These are phyloP conservation scores for Zea mays DNA, from an alignment of 176 grass and related monocot genomes.

Conservation along the genomic window DNA sequence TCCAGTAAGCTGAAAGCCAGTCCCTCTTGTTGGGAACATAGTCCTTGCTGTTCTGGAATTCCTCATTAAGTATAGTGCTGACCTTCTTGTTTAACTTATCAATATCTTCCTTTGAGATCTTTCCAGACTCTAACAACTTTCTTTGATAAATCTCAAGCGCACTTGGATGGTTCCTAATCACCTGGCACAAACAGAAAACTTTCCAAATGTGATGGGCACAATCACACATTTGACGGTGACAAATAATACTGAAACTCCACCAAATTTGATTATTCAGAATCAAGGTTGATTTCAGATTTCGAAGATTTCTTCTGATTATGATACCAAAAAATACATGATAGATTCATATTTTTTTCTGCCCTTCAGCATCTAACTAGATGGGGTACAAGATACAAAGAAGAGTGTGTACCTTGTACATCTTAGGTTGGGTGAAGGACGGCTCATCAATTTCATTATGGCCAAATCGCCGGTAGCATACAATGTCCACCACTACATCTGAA, in stretches of 20 bases:
- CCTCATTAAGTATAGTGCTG: constrained; percentile 75
- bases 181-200: constrained; percentile 38
- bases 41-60: constrained; percentile 91
- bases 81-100: constrained; percentile 85
- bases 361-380: constrained; percentile 1
- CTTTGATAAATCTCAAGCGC: constrained; percentile 85
- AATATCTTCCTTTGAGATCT: constrained; percentile 85
- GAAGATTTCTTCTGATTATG: constrained; percentile 15
- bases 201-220: constrained; percentile 5
- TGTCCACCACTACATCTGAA: constrained; percentile 89
- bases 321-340: constrained; percentile 5
- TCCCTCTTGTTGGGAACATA: constrained; percentile 82
- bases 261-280: constrained; percentile 27
- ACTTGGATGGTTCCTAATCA: constrained; percentile 84
- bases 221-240: neutral
- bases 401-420: constrained; percentile 81
- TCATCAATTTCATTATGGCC: constrained; percentile 98
- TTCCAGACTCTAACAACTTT: constrained; percentile 66
- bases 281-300: neutral
- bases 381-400: neutral
- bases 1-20: constrained; percentile 99
- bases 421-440: constrained; percentile 93
- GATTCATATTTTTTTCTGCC: neutral
- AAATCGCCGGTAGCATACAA: constrained; percentile 93
- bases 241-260: neutral